Evolutionary conservation across 257 asterid genomes (phyloP), one percentile per base, ranked within the genome.

Genomic region (Anisodus acutangulus): DNA sequence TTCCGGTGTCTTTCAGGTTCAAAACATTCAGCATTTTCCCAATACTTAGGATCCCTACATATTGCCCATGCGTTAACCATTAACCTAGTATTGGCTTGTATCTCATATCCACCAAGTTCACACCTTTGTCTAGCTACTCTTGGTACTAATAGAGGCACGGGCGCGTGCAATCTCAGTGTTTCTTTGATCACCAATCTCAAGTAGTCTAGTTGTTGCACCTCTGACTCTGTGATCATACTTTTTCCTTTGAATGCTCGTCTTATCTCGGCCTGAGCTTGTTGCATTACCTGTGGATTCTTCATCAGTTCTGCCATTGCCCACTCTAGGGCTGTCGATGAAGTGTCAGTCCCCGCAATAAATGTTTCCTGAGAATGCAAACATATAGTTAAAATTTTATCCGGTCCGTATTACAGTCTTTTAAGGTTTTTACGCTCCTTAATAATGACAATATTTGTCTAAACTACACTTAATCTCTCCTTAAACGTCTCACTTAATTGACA

Each of bases 31-130:
- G 80, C 59, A 72, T 88, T 60, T 0, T 16, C 26, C 92, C 91
- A 85, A n/a, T 86, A 82, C 9, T 62, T 47, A 0, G 91, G 85
- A 82, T 89, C 91, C 54, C 89, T 80, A 0, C 87, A 84, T 41
- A 87, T 89, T 5, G 84, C 88, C 90, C 90, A 88, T 19, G 78
- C 84, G 63, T 90, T 89, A 0, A 90, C 86, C 17, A 89, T 3
- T 10, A 90, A 81, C 55, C 45, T 88, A 0, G 47, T 43, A n/a
- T 82, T 83, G 2, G 71, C 60, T 0, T 91, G 89, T 8, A 88
- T 84, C 1, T 81, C 66, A 19, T 70, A 70, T 2, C 78, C 55
- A 10, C 78, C 78, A 70, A 70, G 78, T 70, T 70, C 78, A 70
- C 35, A 70, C 39, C 78, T 70, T 43, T 70, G 55, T 41, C 78